Percentiles rank a stretch among this genome's conserved stretches.
These are phyloP conservation scores for Neocucurbitaria cava DNA, from an alignment of 2,329 filamentous ascomycete species.

Conservation along the genomic window DNA sequence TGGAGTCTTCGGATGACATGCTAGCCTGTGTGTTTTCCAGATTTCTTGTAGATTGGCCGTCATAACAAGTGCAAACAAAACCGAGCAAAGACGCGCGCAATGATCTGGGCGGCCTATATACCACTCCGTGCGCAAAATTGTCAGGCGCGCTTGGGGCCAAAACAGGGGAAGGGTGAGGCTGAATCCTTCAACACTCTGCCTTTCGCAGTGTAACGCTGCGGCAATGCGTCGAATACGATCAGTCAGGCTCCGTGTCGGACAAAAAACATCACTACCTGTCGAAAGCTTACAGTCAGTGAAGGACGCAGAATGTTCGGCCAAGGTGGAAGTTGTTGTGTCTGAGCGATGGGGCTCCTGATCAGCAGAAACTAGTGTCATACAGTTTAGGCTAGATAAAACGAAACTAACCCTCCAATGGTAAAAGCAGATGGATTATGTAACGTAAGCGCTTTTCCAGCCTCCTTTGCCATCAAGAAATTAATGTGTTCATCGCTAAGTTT, in stretches of 20 bases:
- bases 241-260: neutral
- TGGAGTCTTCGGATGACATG: constrained; percentile 11
- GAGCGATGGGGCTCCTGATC: neutral
- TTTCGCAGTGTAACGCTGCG: no score
- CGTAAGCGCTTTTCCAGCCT: constrained; percentile 1
- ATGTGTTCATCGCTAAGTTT: no score
- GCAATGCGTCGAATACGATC: neutral
- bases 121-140: neutral
- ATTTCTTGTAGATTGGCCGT: neutral
- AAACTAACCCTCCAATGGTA: constrained; percentile 2
- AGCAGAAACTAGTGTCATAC: constrained; percentile 8
- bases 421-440: neutral
- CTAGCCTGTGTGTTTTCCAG: neutral
- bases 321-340: neutral
- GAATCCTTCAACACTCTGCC: neutral
- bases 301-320: no score
- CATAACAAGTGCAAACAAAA: neutral
- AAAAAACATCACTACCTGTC: neutral
- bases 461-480: neutral
- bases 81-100: neutral
- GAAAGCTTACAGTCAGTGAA: neutral
- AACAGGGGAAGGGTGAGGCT: constrained; percentile 7
- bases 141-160: constrained; percentile 8
- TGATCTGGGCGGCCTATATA: constrained; percentile 2
- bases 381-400: constrained; percentile 2